phyloP scores from a whole-genome alignment of 2,329 filamentous ascomycete genomes.

The Thermochaetoides dissita region DNA sequence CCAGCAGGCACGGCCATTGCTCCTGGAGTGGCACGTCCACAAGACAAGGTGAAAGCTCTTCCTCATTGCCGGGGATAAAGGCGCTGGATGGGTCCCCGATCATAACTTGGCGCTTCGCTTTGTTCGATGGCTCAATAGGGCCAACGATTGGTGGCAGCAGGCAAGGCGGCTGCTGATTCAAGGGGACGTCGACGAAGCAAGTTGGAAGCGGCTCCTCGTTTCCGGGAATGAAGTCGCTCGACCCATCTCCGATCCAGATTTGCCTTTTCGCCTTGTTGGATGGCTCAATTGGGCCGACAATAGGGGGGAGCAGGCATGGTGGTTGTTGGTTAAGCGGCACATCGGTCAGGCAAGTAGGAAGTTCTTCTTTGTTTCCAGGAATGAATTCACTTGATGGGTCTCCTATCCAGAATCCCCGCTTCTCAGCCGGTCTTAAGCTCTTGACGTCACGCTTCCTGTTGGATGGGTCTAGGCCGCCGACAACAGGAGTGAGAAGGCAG shows the following conservation, averaged over 20 bases:
- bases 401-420: too few relatives aligned
- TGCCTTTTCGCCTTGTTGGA: conserved; percentile 5
- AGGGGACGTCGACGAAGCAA: conserved; percentile 8
- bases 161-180: conserved; percentile 12
- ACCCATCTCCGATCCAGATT: conserved; percentile 5
- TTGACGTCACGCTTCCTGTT: conserved; percentile 2
- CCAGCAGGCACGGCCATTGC: conserved; percentile 11
- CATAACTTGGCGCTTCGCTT: background rate
- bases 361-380: background rate
- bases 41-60: conserved; percentile 7
- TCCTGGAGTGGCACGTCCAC: conserved; percentile 6
- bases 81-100: background rate
- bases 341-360: background rate
- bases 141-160: conserved; percentile 11
- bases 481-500: conserved; percentile 9
- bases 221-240: conserved; percentile 6
- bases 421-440: background rate
- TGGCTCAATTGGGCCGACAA: background rate
- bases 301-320: background rate
- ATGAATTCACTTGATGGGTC: too few relatives aligned
- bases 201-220: conserved; percentile 3
- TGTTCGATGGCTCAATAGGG: conserved; percentile 5
- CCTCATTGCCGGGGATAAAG: conserved; percentile 2
- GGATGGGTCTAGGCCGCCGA: conserved; percentile 5
- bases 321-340: background rate